phyloP scores from a whole-genome alignment of 345 rosid genomes.

The Angophora floribunda region DNA sequence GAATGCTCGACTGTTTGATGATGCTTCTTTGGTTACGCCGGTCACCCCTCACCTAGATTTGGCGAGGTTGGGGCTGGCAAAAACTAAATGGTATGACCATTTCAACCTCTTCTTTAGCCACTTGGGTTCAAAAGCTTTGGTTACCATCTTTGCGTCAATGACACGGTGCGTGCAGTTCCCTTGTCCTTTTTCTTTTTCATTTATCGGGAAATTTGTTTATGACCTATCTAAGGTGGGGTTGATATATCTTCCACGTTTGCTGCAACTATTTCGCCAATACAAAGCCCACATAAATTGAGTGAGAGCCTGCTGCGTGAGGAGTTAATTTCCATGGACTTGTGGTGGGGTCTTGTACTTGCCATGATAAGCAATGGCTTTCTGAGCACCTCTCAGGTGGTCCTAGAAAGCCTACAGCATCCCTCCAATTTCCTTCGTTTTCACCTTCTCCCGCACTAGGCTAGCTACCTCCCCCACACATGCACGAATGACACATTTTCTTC shows the following conservation, averaged over 20 bases:
- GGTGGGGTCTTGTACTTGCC: conserved; percentile 3
- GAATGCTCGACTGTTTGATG: background rate
- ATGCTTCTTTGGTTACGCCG: background rate
- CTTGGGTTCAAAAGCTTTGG: background rate
- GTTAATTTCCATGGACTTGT: background rate
- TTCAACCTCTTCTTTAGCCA: background rate
- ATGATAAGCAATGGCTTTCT: background rate
- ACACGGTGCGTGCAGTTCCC: background rate
- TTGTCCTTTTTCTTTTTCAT: background rate
- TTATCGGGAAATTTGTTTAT: too few relatives aligned
- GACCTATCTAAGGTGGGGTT: background rate
- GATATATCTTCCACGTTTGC: background rate
- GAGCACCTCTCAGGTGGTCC: conserved; percentile 9
- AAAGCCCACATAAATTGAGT: background rate
- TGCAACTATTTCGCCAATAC: background rate
- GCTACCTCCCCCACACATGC: conserved; percentile 6
- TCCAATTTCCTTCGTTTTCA: background rate
- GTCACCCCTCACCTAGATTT: background rate
- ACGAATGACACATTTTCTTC: conserved; percentile 2
- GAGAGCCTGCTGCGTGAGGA: background rate
- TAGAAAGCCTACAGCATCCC: background rate
- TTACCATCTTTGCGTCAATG: background rate
- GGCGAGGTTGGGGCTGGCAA: background rate
- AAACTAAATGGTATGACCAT: background rate
- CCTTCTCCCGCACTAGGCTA: background rate